Conservation (phyloP, 2,329 filamentous ascomycete species). For the Aspergillus piperis region DNA sequence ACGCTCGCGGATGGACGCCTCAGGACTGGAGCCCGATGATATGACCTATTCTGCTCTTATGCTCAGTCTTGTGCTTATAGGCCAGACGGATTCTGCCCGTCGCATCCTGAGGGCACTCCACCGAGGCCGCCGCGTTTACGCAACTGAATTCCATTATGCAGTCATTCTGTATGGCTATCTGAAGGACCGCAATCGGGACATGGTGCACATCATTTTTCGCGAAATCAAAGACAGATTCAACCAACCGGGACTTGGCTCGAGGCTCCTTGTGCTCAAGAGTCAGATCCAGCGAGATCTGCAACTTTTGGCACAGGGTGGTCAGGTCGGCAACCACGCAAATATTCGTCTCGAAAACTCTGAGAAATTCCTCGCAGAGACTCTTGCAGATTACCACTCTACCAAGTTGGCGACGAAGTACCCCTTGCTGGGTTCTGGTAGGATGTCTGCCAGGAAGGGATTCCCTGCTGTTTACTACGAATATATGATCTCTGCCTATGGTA, state of each 20-base stretch:
- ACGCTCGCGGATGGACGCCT: conserved; percentile 57
- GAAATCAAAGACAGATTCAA: conserved; percentile 42
- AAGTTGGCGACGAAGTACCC: conserved; percentile 49
- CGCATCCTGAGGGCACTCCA: conserved; percentile 50
- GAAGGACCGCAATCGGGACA: conserved; percentile 48
- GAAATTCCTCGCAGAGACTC: conserved; percentile 38
- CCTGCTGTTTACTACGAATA: conserved; percentile 56
- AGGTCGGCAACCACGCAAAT: conserved; percentile 13
- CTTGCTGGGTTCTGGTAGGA: conserved; percentile 34
- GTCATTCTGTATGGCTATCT: conserved; percentile 54
- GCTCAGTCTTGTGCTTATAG: conserved; percentile 55
- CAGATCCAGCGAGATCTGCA: conserved; percentile 39
- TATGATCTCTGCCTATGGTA: conserved; percentile 58
- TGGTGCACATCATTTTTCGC: conserved; percentile 54
- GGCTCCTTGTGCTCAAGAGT: conserved; percentile 38
- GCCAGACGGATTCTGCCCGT: conserved; percentile 58
- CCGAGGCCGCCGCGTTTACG: conserved; percentile 38
- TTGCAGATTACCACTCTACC: conserved; percentile 41
- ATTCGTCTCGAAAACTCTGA: conserved; percentile 37
- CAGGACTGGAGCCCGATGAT: conserved; percentile 54
- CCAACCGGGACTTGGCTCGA: conserved; percentile 34
- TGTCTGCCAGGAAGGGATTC: conserved; percentile 44
- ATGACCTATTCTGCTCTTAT: conserved; percentile 65
- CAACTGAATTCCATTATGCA: conserved; percentile 48
- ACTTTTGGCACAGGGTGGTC: conserved; percentile 18